Evolutionary conservation across 495 filamentous ascomycete genomes (phyloP).

Genomic region (Talaromyces adpressus): DNA sequence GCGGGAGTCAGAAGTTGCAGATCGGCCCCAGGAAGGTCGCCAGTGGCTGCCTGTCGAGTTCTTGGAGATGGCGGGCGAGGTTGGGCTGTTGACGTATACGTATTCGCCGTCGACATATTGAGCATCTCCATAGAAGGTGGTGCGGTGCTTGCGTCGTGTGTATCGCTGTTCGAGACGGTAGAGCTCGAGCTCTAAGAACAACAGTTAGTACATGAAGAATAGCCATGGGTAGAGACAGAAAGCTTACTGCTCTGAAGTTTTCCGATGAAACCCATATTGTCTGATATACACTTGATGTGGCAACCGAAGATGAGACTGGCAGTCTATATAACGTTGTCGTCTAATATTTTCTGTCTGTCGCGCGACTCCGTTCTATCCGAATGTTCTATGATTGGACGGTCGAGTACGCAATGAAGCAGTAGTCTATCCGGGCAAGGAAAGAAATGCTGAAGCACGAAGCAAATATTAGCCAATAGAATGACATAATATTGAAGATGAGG

Average conservation of each 20-base stretch:
- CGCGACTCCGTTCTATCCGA: neutral
- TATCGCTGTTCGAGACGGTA: constrained; percentile 92
- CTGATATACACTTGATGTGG: neutral
- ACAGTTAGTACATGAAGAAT: neutral
- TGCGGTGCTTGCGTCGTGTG: constrained; percentile 78
- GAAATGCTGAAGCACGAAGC: neutral
- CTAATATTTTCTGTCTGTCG: neutral
- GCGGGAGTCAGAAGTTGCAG: constrained; percentile 7
- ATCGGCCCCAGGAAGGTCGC: constrained; percentile 27
- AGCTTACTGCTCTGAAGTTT: constrained; percentile 48
- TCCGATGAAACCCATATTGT: constrained; percentile 46
- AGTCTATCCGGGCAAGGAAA: neutral
- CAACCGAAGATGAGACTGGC: neutral
- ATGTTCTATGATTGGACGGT: neutral
- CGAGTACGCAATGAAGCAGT: neutral
- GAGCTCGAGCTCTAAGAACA: constrained; percentile 60
- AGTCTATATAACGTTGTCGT: neutral
- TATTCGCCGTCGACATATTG: constrained; percentile 92
- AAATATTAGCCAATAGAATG: neutral
- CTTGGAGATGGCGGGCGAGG: constrained; percentile 34
- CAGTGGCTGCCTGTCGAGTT: constrained; percentile 34
- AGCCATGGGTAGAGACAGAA: neutral
- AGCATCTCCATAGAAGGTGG: constrained; percentile 76
- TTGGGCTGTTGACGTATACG: constrained; percentile 45
- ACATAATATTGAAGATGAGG: neutral